Base-by-base conservation (phyloP, 306 rosid species). In the Vigna trinervia region DNA sequence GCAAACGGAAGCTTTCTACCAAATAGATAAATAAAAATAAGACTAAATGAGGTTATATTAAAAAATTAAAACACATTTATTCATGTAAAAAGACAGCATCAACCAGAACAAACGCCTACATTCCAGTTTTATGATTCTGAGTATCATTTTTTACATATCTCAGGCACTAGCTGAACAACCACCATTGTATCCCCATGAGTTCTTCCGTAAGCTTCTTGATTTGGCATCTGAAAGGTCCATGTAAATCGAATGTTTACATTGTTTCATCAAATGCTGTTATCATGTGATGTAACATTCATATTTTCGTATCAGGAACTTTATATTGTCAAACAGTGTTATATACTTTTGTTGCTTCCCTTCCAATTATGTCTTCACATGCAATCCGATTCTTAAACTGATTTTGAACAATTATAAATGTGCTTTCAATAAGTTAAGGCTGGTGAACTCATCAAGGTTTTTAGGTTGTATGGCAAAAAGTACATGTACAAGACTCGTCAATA, bases 111-210 rank as follows among this genome's bases (percentile, higher is more conserved):
- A 41, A 3, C 78, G 41, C 23, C 41, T 41, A 9, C 54, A 26
- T 39, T 38, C 19, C 12, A 43, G 22, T 17, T 23, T 15, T 23
- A 64, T 74, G 67, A 71, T 78, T 75, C 76, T 53, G 38, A 39
- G 52, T 67, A 20, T 57, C 34, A 46, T 82, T 82, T 10, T 62
- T 59, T 84, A 15, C 65, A 13, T 52, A 52, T 86, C 17, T 78
- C 98, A 92, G 98, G 98, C 98, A 74, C 88, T 94, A 36, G 81
- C 89, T 20, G 98, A 90, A 87, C 83, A 89, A 30, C 97, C 97
- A 19, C 95, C 97, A 3, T 46, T 90, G 82, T 88, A 89, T 80
- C 98, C 98, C 78, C 97, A 89, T 82, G 86, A 90, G 53, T 94
- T 92, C 89, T 94, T 94, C 85, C 93, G 91, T 51, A 80, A 72